phyloP scores from a whole-genome alignment of 352 stramenopile genomes.

The Lagenidium giganteum region DNA sequence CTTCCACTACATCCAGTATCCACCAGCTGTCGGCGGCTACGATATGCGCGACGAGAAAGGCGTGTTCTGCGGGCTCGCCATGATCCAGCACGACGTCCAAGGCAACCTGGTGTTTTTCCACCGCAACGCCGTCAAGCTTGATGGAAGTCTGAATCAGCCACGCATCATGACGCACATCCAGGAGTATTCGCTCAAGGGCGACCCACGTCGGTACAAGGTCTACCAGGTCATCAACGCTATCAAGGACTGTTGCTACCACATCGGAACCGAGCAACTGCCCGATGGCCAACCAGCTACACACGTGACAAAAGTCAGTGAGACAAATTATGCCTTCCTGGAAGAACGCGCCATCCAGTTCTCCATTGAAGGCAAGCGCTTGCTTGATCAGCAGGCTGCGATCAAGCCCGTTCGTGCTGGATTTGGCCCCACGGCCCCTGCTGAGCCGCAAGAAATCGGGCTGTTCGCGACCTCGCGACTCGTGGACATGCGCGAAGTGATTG shows the following conservation, averaged over 20 bases:
- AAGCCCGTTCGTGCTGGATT: constrained; percentile 8
- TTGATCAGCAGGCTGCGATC: constrained; percentile 36
- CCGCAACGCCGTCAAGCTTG: constrained; percentile 81
- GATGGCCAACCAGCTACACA: constrained; percentile 63
- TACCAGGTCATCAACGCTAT: constrained; percentile 78
- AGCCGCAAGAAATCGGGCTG: too few species aligned
- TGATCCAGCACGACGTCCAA: constrained; percentile 85
- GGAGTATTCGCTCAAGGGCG: constrained; percentile 66
- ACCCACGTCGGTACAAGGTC: constrained; percentile 75
- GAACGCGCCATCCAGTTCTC: constrained; percentile 78
- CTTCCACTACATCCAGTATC: constrained; percentile 75
- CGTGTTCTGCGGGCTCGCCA: constrained; percentile 78
- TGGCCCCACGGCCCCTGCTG: too few species aligned
- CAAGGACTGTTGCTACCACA: constrained; percentile 86
- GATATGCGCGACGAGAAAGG: constrained; percentile 57
- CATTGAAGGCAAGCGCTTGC: constrained; percentile 51
- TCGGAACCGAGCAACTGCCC: constrained; percentile 55
- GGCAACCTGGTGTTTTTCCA: constrained; percentile 85
- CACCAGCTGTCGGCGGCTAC: constrained; percentile 63
- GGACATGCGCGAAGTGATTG: constrained; percentile 45
- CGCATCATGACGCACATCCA: constrained; percentile 82
- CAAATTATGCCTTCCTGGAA: constrained; percentile 68
- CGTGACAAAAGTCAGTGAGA: constrained; percentile 56
- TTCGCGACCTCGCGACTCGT: too few species aligned
- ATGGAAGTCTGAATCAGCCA: constrained; percentile 57